These are phyloP conservation scores for Trichosporon sp. DNA, from an alignment of 1,284 basidiomycete genomes.

Conservation along the genomic window DNA sequence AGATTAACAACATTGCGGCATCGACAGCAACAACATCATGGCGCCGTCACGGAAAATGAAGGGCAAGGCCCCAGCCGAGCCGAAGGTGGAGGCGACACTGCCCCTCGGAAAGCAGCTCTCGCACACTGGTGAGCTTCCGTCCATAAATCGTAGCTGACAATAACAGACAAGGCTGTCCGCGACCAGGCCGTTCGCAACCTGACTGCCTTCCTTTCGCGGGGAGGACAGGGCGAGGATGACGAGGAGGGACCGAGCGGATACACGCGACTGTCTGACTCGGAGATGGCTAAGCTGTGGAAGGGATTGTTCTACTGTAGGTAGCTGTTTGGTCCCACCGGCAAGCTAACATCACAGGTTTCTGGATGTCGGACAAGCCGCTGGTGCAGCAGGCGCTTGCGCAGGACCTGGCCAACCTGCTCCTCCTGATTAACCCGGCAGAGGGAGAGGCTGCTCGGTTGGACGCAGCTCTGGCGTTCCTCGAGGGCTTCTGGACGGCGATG, in stretches of 20 bases:
- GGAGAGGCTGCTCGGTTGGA: conserved; percentile 24
- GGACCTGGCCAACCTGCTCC: conserved; percentile 73
- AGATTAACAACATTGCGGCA: conserved; percentile 1
- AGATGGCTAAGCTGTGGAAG: conserved; percentile 94
- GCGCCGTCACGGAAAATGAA: conserved; percentile 13
- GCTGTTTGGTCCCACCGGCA: too few species aligned
- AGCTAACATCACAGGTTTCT: conserved; percentile 63
- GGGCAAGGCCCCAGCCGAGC: conserved; percentile 29
- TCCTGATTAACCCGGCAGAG: conserved; percentile 57
- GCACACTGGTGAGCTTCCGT: conserved; percentile 64
- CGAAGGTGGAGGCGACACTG: conserved; percentile 30
- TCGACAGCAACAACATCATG: conserved; percentile 1
- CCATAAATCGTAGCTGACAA: neutral
- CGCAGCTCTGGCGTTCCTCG: conserved; percentile 68
- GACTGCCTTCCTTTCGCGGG: conserved; percentile 61
- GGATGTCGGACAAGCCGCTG: conserved; percentile 99
- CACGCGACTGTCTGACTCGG: conserved; percentile 56
- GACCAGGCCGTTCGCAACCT: conserved; percentile 4
- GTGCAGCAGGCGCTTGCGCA: conserved; percentile 87
- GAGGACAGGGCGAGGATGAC: conserved; percentile 51
- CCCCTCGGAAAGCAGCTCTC: conserved; percentile 85
- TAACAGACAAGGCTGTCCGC: conserved; percentile 73
- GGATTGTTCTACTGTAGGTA: conserved; percentile 88
- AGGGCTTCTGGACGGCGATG: conserved; percentile 83
- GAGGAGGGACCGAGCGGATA: conserved; percentile 22